Evolutionary conservation across 352 stramenopile species (phyloP).

Genomic region (Thraustotheca clavata): DNA sequence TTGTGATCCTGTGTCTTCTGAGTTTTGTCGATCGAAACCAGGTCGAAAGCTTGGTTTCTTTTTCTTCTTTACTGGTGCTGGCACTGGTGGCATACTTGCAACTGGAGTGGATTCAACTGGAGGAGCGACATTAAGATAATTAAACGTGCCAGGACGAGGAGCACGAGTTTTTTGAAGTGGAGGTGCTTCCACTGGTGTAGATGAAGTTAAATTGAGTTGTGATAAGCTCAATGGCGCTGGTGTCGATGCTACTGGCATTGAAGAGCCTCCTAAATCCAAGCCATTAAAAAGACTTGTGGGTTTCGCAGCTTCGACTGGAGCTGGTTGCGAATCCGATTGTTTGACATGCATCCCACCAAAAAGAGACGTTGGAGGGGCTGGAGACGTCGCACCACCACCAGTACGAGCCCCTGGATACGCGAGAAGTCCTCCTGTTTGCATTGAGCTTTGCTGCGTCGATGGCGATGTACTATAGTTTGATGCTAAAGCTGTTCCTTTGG

Average conservation of each 20-base stretch:
- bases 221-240: constrained; percentile 8
- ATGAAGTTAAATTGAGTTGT: not conserved
- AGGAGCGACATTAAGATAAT: constrained; percentile 45
- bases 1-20: constrained; percentile 70
- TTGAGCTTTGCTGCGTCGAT: not conserved
- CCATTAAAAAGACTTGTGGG: constrained; percentile 14
- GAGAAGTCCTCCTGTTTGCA: too few species aligned
- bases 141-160: constrained; percentile 31
- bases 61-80: constrained; percentile 47
- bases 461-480: constrained; percentile 11
- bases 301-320: not conserved
- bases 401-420: not conserved
- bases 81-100: constrained; percentile 21
- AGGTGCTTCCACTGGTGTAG: not conserved
- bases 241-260: not conserved
- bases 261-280: constrained; percentile 13
- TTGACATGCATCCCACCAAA: constrained; percentile 21
- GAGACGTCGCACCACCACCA: not conserved
- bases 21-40: constrained; percentile 74
- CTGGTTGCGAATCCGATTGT: not conserved
- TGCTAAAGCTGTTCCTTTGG: constrained; percentile 30
- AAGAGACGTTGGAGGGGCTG: constrained; percentile 2
- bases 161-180: not conserved
- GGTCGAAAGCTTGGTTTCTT: constrained; percentile 82
- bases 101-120: constrained; percentile 11